Evolutionary conservation across 2,329 filamentous ascomycete species (phyloP).

Genomic region (Lachnellula occidentalis): DNA sequence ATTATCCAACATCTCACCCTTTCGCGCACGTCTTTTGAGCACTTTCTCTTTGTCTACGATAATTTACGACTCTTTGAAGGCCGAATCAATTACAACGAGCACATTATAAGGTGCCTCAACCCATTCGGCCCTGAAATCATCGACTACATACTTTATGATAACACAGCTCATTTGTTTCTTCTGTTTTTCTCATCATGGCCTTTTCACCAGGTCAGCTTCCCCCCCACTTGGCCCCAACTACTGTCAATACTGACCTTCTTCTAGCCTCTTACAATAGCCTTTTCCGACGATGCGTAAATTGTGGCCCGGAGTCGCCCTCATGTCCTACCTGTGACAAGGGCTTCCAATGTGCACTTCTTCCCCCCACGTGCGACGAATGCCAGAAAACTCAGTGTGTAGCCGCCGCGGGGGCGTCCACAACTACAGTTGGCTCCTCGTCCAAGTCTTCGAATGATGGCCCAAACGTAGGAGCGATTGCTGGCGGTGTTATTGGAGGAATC

Average conservation of each 20-base stretch:
- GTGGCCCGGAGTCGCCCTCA: slow-evolving; percentile 44
- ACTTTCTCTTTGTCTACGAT: neutral
- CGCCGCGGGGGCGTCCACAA: slow-evolving; percentile 25
- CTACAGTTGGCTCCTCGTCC: slow-evolving; percentile 22
- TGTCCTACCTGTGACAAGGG: slow-evolving; percentile 54
- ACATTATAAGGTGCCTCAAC: neutral
- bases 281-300: slow-evolving; percentile 56
- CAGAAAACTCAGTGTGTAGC: slow-evolving; percentile 50
- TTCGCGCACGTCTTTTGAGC: slow-evolving; percentile 1
- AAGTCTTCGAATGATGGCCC: slow-evolving; percentile 43
- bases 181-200: slow-evolving; percentile 1
- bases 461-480: slow-evolving; percentile 80
- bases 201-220: slow-evolving; percentile 13
- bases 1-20: neutral
- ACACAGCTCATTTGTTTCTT: neutral
- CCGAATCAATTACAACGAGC: neutral
- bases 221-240: neutral
- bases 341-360: slow-evolving; percentile 54
- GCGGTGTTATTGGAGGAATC: slow-evolving; percentile 83
- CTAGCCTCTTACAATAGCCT: slow-evolving; percentile 32
- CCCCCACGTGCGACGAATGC: slow-evolving; percentile 55
- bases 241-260: slow-evolving; percentile 5
- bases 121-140: neutral
- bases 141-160: neutral
- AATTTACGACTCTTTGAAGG: neutral